Conservation (phyloP, 768 basidiomycete genomes). For the Artomyces pyxidatus region DNA sequence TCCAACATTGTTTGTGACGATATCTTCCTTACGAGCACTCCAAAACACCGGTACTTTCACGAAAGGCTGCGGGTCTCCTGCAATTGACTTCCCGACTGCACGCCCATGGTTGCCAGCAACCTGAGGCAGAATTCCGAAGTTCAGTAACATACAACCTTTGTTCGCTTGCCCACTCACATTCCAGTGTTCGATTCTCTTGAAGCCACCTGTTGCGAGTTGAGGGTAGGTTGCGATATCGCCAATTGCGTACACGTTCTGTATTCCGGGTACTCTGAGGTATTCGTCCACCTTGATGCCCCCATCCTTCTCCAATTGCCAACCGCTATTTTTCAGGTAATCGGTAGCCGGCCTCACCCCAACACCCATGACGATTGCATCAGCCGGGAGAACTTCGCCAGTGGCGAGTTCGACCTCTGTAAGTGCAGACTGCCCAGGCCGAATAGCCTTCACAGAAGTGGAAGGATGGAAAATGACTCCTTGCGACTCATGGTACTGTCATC, state of each 20-base stretch:
- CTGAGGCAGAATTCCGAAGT: too few species aligned
- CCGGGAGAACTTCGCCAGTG: slow-evolving; percentile 42
- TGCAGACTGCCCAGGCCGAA: slow-evolving; percentile 44
- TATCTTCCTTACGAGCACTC: slow-evolving; percentile 63
- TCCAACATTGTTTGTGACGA: not conserved
- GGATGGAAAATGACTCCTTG: slow-evolving; percentile 85
- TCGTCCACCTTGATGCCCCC: slow-evolving; percentile 75
- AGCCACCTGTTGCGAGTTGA: slow-evolving; percentile 41
- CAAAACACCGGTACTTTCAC: slow-evolving; percentile 82
- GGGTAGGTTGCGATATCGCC: slow-evolving; percentile 83
- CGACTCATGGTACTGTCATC: slow-evolving; percentile 60
- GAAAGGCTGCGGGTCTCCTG: slow-evolving; percentile 47
- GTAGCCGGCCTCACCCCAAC: slow-evolving; percentile 84
- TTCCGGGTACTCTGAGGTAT: slow-evolving; percentile 50
- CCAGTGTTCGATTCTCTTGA: slow-evolving; percentile 81
- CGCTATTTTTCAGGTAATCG: slow-evolving; percentile 64
- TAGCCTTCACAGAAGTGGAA: slow-evolving; percentile 57
- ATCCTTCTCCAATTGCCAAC: slow-evolving; percentile 62
- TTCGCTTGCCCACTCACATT: too few species aligned
- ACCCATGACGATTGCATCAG: slow-evolving; percentile 78
- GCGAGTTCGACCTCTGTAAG: slow-evolving; percentile 39
- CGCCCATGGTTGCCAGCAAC: slow-evolving; percentile 85
- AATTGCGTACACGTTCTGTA: slow-evolving; percentile 57
- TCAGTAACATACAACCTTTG: too few species aligned
- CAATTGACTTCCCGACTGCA: slow-evolving; percentile 72